Percentiles rank a stretch among this genome's conserved stretches.
These are phyloP conservation scores for Stylonectria norvegica DNA, from an alignment of 2,329 filamentous ascomycete genomes.

Conservation along the genomic window DNA sequence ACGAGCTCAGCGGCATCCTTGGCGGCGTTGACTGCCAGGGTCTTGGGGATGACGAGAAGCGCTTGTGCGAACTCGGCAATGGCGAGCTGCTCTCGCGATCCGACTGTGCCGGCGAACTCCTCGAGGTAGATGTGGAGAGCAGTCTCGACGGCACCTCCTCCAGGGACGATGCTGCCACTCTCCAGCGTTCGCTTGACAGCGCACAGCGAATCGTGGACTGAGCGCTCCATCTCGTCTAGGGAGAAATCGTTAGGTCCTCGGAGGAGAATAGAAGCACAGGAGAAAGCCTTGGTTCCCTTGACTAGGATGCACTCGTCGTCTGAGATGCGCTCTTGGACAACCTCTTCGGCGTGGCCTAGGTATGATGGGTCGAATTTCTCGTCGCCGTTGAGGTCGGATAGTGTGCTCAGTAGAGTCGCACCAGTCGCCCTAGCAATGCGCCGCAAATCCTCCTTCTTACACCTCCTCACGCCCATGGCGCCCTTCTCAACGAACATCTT, in stretches of 20 bases:
- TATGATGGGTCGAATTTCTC: slow-evolving; percentile 92
- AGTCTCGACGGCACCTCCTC: slow-evolving; percentile 96
- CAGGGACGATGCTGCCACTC: slow-evolving; percentile 93
- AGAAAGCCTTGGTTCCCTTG: slow-evolving; percentile 92
- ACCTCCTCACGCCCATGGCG: slow-evolving; percentile 91
- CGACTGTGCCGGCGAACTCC: slow-evolving; percentile 96
- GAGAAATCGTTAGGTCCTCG: slow-evolving; percentile 94
- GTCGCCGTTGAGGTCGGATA: slow-evolving; percentile 96
- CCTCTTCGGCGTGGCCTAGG: slow-evolving; percentile 89
- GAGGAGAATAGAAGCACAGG: slow-evolving; percentile 91
- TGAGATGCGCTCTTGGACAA: slow-evolving; percentile 96
- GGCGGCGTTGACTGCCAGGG: slow-evolving; percentile 91
- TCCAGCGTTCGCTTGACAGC: slow-evolving; percentile 97
- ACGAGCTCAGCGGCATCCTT: slow-evolving; percentile 95
- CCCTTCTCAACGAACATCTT: slow-evolving; percentile 94
- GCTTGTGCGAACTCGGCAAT: slow-evolving; percentile 97
- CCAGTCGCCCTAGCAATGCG: slow-evolving; percentile 95
- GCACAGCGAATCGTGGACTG: slow-evolving; percentile 92
- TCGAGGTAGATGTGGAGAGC: slow-evolving; percentile 98
- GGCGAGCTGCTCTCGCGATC: slow-evolving; percentile 93
- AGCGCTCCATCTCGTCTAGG: slow-evolving; percentile 98
- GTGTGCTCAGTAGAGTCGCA: slow-evolving; percentile 84
- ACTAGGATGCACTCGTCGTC: slow-evolving; percentile 98
- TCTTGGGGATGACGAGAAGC: slow-evolving; percentile 92
- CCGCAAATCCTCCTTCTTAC: slow-evolving; percentile 97